Percentiles rank a stretch among this genome's conserved stretches.
phyloP scores from a whole-genome alignment of 2,329 filamentous ascomycete genomes.

The Fusarium longipes region DNA sequence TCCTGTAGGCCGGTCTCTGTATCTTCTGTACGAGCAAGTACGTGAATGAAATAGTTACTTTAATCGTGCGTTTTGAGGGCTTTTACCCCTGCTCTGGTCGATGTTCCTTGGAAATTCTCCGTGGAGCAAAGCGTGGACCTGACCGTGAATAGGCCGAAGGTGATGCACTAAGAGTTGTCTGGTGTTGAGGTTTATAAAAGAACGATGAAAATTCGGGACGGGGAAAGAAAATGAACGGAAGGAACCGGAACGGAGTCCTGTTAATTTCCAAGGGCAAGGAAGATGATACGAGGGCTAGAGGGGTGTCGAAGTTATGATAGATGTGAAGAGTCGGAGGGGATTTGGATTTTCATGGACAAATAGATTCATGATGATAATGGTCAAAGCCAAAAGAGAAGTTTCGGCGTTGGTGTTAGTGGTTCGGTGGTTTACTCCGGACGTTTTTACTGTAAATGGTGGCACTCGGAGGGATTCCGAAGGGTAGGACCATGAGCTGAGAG shows the following conservation, averaged over 20 bases:
- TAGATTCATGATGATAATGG: slow-evolving; percentile 27
- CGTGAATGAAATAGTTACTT: slow-evolving; percentile 32
- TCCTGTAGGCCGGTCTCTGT: neutral
- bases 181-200: neutral
- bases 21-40: neutral
- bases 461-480: slow-evolving; percentile 30
- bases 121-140: slow-evolving; percentile 4
- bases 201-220: slow-evolving; percentile 31
- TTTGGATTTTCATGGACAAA: slow-evolving; percentile 26
- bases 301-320: slow-evolving; percentile 20
- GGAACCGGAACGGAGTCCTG: slow-evolving; percentile 26
- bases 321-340: slow-evolving; percentile 6
- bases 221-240: slow-evolving; percentile 26
- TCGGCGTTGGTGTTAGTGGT: slow-evolving; percentile 14
- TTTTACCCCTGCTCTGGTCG: slow-evolving; percentile 7
- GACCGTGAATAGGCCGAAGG: slow-evolving; percentile 40
- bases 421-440: slow-evolving; percentile 22
- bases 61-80: slow-evolving; percentile 23
- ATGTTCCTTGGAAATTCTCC: slow-evolving; percentile 16
- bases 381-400: slow-evolving; percentile 3
- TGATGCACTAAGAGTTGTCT: slow-evolving; percentile 20
- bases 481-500: slow-evolving; percentile 3
- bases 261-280: slow-evolving; percentile 1
- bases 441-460: neutral
- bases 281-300: slow-evolving; percentile 18